Evolutionary conservation across 2,329 filamentous ascomycete species (phyloP).

Genomic region (Lachnellula arida): DNA sequence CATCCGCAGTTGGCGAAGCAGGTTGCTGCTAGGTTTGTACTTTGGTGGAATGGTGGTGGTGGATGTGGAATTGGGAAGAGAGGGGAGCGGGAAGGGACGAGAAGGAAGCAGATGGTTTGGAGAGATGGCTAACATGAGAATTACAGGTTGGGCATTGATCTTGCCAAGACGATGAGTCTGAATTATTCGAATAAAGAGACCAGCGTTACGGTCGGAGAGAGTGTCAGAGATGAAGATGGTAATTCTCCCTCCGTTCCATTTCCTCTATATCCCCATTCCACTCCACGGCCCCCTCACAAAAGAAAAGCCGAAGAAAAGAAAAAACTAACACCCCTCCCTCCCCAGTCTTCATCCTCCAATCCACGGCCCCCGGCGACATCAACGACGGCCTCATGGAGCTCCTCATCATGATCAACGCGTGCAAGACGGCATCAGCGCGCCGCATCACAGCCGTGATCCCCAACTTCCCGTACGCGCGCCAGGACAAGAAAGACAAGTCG

Average conservation of each 20-base stretch:
- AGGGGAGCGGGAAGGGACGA: neutral
- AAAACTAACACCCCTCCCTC: neutral
- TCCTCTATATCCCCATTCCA: neutral
- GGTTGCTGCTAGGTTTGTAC: conserved; percentile 38
- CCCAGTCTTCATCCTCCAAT: conserved; percentile 89
- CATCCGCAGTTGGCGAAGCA: conserved; percentile 67
- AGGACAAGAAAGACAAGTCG: conserved; percentile 97
- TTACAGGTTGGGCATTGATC: conserved; percentile 66
- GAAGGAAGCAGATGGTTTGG: neutral
- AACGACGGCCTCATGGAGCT: conserved; percentile 98
- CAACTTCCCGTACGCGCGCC: conserved; percentile 93
- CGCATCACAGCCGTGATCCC: conserved; percentile 94
- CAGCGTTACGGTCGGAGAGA: conserved; percentile 91
- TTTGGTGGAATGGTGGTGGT: neutral
- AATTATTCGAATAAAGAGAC: conserved; percentile 87
- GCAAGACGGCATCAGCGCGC: conserved; percentile 77
- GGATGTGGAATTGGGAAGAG: neutral
- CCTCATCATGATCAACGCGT: conserved; percentile 96
- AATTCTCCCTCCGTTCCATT: neutral
- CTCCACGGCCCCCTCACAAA: neutral
- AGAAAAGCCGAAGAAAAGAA: neutral
- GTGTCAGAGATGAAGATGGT: conserved; percentile 93
- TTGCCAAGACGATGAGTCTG: conserved; percentile 73
- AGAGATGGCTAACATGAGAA: neutral
- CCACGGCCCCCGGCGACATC: conserved; percentile 90